Conservation (phyloP, 1,139 yeast genomes). For the Yamadazyma atmosphaerica region DNA sequence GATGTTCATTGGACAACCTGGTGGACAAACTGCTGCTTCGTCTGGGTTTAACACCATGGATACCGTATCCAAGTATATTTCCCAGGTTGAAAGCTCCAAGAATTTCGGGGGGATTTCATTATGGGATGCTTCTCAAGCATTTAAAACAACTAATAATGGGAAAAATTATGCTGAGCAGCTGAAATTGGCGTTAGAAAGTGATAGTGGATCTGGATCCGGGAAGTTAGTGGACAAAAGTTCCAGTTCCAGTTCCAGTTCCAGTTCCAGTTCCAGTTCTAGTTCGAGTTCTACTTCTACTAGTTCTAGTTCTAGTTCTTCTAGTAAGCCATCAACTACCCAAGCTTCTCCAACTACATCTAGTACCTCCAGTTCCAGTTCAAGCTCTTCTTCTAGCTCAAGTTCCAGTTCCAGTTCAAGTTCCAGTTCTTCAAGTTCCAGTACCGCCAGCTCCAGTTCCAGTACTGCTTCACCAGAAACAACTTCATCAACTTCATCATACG, state of each 20-base stretch:
- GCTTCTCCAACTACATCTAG: neutral
- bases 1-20: constrained; percentile 74
- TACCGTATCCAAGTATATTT: constrained; percentile 24
- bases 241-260: neutral
- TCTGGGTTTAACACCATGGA: constrained; percentile 26
- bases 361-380: constrained; percentile 1
- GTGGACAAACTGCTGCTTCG: constrained; percentile 66
- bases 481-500: neutral
- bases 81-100: constrained; percentile 38
- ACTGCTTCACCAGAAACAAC: neutral
- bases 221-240: neutral
- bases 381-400: neutral
- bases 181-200: constrained; percentile 12
- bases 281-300: constrained; percentile 2
- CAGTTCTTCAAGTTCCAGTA: too few species aligned
- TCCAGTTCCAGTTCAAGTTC: neutral
- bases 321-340: neutral
- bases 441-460: constrained; percentile 1
- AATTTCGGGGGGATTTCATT: constrained; percentile 81
- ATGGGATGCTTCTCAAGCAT: constrained; percentile 91
- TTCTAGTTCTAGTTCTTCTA: neutral
- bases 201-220: neutral
- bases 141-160: constrained; percentile 51
- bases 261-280: neutral
- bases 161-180: constrained; percentile 41